These are phyloP conservation scores for Colletotrichum theobromicola DNA, from an alignment of 2,329 filamentous ascomycete species.

Conservation along the genomic window DNA sequence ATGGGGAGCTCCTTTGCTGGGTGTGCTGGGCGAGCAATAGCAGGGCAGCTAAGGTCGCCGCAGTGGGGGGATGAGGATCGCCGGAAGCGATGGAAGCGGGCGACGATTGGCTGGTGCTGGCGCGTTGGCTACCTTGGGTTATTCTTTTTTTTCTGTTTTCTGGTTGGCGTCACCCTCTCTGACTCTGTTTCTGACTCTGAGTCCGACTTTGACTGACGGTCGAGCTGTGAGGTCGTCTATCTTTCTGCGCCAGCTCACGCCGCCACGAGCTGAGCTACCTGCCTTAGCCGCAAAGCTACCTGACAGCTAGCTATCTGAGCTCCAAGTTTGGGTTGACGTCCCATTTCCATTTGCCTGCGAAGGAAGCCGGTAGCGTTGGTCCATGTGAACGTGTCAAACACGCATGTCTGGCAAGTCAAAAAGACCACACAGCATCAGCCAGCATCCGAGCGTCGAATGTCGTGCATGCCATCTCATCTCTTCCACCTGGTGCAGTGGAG, in stretches of 20 bases:
- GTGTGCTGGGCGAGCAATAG: neutral
- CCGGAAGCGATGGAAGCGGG: slow-evolving; percentile 14
- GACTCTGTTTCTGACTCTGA: neutral
- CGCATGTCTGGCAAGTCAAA: neutral
- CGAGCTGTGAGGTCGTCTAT: neutral
- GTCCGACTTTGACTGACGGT: neutral
- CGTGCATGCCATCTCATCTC: slow-evolving; percentile 10
- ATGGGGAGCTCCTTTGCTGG: neutral
- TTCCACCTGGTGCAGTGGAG: neutral
- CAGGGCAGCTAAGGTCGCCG: slow-evolving; percentile 2
- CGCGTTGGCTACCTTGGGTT: neutral
- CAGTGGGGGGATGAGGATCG: slow-evolving; percentile 15
- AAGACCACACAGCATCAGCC: neutral
- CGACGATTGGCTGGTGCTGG: neutral
- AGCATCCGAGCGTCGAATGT: slow-evolving; percentile 8
- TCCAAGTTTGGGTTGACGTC: neutral
- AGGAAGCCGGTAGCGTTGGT: neutral
- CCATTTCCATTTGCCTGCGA: neutral
- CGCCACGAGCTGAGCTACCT: neutral
- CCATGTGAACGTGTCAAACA: neutral
- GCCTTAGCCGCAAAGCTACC: neutral
- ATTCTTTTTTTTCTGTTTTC: neutral
- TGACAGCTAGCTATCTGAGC: neutral
- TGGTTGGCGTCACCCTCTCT: neutral
- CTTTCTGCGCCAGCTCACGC: neutral